Conservation (phyloP, 1,284 basidiomycete species). For the Cerrena zonata region DNA sequence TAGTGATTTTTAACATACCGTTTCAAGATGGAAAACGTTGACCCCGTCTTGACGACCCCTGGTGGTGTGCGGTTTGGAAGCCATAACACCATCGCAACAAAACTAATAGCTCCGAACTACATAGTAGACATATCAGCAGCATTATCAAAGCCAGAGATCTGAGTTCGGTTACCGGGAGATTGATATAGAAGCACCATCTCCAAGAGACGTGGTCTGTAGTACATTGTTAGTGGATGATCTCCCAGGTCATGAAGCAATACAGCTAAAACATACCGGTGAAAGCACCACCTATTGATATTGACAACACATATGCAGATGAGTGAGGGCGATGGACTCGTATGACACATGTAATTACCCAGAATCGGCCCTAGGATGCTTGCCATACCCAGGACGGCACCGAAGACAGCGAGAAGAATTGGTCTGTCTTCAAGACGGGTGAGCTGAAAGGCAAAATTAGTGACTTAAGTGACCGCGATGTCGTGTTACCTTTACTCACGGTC, state of each 20-base stretch:
- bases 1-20: neutral
- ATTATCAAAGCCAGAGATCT: too few species aligned
- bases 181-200: slow-evolving; percentile 42
- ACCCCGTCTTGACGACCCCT: neutral
- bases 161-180: slow-evolving; percentile 10
- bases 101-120: slow-evolving; percentile 25
- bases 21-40: neutral
- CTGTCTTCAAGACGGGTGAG: slow-evolving; percentile 33
- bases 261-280: slow-evolving; percentile 12
- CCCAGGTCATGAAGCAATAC: too few species aligned
- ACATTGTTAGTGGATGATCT: neutral
- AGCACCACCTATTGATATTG: slow-evolving; percentile 9
- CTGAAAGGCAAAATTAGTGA: slow-evolving; percentile 30
- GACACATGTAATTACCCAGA: slow-evolving; percentile 25
- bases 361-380: slow-evolving; percentile 24
- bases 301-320: neutral
- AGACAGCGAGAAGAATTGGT: slow-evolving; percentile 26
- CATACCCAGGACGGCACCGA: slow-evolving; percentile 20
- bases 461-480: neutral
- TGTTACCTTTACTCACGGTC: slow-evolving; percentile 1
- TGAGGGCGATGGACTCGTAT: neutral
- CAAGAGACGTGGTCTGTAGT: slow-evolving; percentile 23
- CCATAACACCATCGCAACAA: slow-evolving; percentile 34
- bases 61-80: slow-evolving; percentile 16
- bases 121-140: neutral